Evolutionary conservation across 139 green algal genomes (phyloP).

Genomic region (Desmodesmus armatus): DNA sequence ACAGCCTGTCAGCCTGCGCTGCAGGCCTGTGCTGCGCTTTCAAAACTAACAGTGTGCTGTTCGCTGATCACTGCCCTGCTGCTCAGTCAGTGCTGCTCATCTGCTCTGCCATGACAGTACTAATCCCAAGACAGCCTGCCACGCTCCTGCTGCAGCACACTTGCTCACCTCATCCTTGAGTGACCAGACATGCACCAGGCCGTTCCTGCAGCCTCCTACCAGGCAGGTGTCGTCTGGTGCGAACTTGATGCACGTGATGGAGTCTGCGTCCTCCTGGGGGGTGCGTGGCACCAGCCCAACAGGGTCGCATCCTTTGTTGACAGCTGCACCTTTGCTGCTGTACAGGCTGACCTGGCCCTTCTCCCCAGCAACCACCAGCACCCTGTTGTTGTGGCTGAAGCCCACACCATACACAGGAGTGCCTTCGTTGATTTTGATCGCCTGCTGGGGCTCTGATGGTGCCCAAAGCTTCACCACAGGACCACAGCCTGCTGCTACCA

Average conservation of each 20-base stretch:
- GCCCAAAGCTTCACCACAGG: slow-evolving; percentile 36
- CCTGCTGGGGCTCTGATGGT: background rate
- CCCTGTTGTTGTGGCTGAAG: slow-evolving; percentile 45
- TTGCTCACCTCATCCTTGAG: background rate
- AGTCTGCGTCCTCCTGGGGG: background rate
- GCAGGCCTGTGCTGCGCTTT: too few relatives aligned
- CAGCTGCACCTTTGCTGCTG: background rate
- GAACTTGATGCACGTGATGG: slow-evolving; percentile 22
- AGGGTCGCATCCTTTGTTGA: background rate
- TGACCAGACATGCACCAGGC: slow-evolving; percentile 6
- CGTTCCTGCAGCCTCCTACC: background rate
- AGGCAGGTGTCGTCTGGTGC: background rate
- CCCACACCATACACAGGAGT: slow-evolving; percentile 17
- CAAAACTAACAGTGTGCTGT: too few relatives aligned
- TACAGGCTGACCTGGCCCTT: slow-evolving; percentile 30
- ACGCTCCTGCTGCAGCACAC: background rate
- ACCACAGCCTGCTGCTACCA: slow-evolving; percentile 44
- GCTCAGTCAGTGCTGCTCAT: too few relatives aligned
- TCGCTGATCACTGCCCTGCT: too few relatives aligned
- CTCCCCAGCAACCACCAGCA: slow-evolving; percentile 42
- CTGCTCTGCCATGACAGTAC: too few relatives aligned
- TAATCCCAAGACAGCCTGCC: too few relatives aligned
- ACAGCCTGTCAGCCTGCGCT: too few relatives aligned
- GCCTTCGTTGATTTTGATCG: slow-evolving; percentile 35
- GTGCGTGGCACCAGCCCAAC: background rate